Evolutionary conservation across 352 stramenopile species (phyloP), one percentile per base, ranked within the genome.

Genomic region (Phytophthora citricola): DNA sequence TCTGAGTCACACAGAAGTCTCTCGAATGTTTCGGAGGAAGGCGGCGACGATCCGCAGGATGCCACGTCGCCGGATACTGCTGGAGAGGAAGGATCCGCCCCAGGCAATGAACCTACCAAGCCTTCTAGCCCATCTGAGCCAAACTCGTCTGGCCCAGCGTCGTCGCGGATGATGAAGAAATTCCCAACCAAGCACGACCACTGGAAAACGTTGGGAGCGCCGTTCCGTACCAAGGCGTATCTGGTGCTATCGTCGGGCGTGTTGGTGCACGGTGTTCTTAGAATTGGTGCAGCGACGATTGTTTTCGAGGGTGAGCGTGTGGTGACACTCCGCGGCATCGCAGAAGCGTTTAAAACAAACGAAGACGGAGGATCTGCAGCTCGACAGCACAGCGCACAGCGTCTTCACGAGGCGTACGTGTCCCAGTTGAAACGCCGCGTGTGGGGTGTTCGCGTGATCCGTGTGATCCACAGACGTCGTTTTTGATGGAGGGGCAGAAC

Each of bases 241-340:
- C 59, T 95, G 29, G 72, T 93, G 17, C 63, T 95, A 2, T 81
- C 85, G 10, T 93, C 81, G 0, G 87, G 87, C 17, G 63, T 92
- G 4, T 76, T 93, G 59, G 79, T 95, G 7, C 85, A 89, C 49
- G 87, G 87, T 47, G 82, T 83, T 15, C 66, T 95, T 40, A 85
- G 87, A 10, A 89, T 95, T 38, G 87, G 87, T 9, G 62, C 72
- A 24, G 80, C 74, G 2, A 93, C 83, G 15, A 89, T 95, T 43
- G 82, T 92, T 8, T 95, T 95, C 57, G 87, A 95, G 61, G 87
- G 87, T 17, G 84, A 93, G 47, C 81, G 82, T 44, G 83, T 93
- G 12, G 83, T 81, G 11, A 91, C 85, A 8, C 53, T 93, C 17
- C 81, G 87, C 45, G 71, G 83, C 27, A 72, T 93, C 5, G 71